Conservation (phyloP, 352 stramenopile species). For the Phytopythium delawarense region DNA sequence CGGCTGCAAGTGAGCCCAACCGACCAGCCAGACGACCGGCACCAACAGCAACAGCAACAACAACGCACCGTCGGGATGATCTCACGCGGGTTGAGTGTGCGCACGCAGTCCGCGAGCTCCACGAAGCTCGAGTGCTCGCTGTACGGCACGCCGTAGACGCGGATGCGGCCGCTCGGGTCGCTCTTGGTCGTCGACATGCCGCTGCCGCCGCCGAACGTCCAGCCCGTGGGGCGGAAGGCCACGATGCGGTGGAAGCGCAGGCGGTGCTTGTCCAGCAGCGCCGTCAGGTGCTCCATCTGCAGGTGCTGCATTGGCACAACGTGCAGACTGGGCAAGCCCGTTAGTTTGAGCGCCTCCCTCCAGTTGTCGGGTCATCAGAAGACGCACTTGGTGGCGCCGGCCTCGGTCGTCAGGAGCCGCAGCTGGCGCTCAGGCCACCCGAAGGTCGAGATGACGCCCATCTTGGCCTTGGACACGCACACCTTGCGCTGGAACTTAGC, state of each 20-base stretch:
- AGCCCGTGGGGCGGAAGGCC: conserved; percentile 94
- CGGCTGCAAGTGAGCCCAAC: neutral
- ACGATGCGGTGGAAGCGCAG: conserved; percentile 82
- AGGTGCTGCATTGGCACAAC: conserved; percentile 92
- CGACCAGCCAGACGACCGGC: neutral
- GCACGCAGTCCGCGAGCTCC: conserved; percentile 92
- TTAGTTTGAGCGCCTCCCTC: neutral
- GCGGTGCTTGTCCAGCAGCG: conserved; percentile 61
- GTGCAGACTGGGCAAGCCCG: conserved; percentile 58
- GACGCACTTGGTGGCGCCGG: conserved; percentile 61
- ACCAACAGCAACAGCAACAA: no score
- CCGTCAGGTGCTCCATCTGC: conserved; percentile 87
- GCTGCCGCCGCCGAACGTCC: conserved; percentile 75
- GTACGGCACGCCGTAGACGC: conserved; percentile 94
- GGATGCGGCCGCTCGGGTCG: conserved; percentile 77
- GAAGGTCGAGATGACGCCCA: conserved; percentile 86
- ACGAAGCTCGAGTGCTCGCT: conserved; percentile 96
- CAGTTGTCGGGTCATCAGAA: neutral
- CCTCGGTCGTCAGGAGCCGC: conserved; percentile 84
- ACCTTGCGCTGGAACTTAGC: conserved; percentile 66
- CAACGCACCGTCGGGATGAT: conserved; percentile 91
- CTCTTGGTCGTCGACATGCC: conserved; percentile 66
- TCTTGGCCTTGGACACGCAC: conserved; percentile 72
- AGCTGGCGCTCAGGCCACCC: conserved; percentile 80
- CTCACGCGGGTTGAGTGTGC: conserved; percentile 73